Evolutionary conservation across 306 rosid genomes (phyloP).

Genomic region (Vicia sativa): DNA sequence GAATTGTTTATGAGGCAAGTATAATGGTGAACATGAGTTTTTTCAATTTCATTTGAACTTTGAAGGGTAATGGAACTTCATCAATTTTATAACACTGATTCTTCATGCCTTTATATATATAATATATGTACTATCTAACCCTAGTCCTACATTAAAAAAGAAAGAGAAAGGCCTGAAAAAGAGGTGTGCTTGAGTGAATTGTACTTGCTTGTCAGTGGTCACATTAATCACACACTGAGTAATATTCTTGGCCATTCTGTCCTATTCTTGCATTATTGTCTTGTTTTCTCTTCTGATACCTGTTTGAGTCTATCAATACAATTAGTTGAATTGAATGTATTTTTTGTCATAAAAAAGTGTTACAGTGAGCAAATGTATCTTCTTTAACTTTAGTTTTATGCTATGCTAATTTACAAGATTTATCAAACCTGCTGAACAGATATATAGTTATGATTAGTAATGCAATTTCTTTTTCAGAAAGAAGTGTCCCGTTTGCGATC

Average conservation of each 20-base stretch:
- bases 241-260: not conserved
- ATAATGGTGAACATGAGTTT: not conserved
- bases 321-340: not conserved
- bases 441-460: constrained; percentile 13
- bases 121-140: not conserved
- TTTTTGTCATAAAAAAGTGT: constrained; percentile 13
- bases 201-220: not conserved
- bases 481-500: constrained; percentile 82
- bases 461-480: constrained; percentile 52
- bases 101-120: constrained; percentile 11
- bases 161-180: not conserved
- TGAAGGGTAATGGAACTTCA: constrained; percentile 3
- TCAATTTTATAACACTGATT: not conserved
- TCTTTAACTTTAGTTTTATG: constrained; percentile 12
- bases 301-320: not conserved
- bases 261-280: not conserved
- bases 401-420: constrained; percentile 9
- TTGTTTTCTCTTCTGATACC: not conserved
- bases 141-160: not conserved
- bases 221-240: not conserved
- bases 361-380: not conserved
- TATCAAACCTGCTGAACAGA: constrained; percentile 17
- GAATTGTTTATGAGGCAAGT: constrained; percentile 12
- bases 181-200: not conserved
- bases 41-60: constrained; percentile 19